Percentiles rank a stretch among this genome's conserved stretches.
Conservation (phyloP, 208 protist genomes). For the Sergeia podlipaevii region DNA sequence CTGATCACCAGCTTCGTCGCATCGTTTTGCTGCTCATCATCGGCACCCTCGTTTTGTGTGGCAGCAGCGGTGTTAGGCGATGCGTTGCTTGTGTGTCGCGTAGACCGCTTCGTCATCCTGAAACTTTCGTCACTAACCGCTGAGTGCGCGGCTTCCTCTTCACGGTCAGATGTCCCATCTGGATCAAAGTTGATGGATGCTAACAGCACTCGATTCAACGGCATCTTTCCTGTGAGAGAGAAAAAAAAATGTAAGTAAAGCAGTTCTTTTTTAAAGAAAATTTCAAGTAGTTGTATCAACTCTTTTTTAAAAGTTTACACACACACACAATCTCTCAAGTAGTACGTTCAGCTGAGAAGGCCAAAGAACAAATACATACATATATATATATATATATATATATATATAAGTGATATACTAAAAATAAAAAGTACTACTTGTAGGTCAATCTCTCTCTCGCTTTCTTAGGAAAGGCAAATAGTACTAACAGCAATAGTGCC, state of each 20-base stretch:
- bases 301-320: too few relatives aligned
- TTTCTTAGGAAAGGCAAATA: too few relatives aligned
- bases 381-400: constrained; percentile 11
- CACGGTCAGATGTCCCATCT: constrained; percentile 17
- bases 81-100: neutral
- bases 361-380: constrained; percentile 20
- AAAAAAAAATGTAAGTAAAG: too few relatives aligned
- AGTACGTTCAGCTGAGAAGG: too few relatives aligned
- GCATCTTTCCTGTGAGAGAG: constrained; percentile 28
- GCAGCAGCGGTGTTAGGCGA: neutral
- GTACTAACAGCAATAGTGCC: too few relatives aligned
- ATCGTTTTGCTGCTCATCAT: constrained; percentile 29
- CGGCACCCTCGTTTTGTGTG: constrained; percentile 5
- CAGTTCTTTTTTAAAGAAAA: too few relatives aligned
- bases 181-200: constrained; percentile 62
- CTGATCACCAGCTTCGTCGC: constrained; percentile 63
- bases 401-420: neutral
- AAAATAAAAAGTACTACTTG: constrained; percentile 6
- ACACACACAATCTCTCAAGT: too few relatives aligned
- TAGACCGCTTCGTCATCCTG: constrained; percentile 11
- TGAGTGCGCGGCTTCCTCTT: too few relatives aligned
- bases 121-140: neutral
- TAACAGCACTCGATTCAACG: constrained; percentile 65
- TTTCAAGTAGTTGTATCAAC: too few relatives aligned
- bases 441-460: too few relatives aligned